phyloP scores from a whole-genome alignment of 2,329 filamentous ascomycete species.

The Claviceps cyperi region DNA sequence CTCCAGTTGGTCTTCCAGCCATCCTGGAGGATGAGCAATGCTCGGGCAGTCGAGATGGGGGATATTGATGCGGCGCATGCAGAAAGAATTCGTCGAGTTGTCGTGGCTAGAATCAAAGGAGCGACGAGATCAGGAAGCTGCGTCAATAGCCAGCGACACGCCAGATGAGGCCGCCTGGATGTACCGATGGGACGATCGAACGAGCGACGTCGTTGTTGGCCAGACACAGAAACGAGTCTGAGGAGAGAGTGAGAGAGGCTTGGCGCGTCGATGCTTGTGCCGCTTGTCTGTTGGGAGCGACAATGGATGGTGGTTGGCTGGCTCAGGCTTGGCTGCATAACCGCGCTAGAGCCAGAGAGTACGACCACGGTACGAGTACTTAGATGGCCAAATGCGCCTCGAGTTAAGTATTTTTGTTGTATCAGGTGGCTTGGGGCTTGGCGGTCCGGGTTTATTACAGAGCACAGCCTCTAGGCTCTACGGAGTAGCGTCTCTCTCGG shows the following conservation, averaged over 20 bases:
- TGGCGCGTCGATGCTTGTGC: too few species aligned
- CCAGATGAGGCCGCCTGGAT: not conserved
- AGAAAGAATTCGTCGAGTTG: conserved; percentile 11
- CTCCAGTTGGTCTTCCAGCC: conserved; percentile 40
- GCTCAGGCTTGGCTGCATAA: not conserved
- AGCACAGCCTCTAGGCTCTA: too few species aligned
- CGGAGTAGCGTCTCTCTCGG: too few species aligned
- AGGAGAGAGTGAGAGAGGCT: not conserved
- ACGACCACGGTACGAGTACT: not conserved
- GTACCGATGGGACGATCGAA: not conserved
- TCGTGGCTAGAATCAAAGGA: not conserved
- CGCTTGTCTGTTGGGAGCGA: not conserved
- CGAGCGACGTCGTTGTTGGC: not conserved
- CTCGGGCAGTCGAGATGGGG: conserved; percentile 16
- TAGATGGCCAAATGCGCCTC: not conserved
- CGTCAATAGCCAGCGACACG: not conserved
- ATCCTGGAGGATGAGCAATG: conserved; percentile 35
- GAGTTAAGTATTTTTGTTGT: not conserved
- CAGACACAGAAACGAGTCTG: not conserved
- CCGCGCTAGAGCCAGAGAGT: not conserved
- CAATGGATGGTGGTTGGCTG: not conserved
- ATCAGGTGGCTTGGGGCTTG: too few species aligned
- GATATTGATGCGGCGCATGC: conserved; percentile 19
- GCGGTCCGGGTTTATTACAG: too few species aligned
- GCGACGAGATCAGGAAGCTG: not conserved